phyloP scores from a whole-genome alignment of 441 rosid species.

The Bocquillonia castaneifolia region DNA sequence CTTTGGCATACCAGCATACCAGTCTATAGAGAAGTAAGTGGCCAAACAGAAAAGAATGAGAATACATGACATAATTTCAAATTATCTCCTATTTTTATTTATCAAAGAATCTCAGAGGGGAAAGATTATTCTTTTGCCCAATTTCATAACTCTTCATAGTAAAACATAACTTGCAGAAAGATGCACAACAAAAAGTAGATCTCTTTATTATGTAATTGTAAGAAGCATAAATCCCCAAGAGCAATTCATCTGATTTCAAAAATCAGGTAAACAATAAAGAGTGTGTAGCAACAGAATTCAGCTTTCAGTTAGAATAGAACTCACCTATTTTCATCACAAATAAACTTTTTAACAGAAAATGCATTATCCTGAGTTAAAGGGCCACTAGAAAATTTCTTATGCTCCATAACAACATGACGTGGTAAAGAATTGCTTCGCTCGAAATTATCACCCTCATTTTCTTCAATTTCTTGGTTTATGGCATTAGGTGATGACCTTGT shows the following conservation, averaged over 20 bases:
- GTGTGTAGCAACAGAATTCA: neutral
- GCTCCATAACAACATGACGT: conserved; percentile 41
- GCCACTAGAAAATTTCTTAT: conserved; percentile 58
- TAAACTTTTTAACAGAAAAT: conserved; percentile 49
- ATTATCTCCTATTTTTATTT: neutral
- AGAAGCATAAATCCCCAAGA: neutral
- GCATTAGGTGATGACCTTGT: conserved; percentile 37
- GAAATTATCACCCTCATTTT: conserved; percentile 42
- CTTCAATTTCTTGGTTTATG: conserved; percentile 37
- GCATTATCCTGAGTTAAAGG: conserved; percentile 55
- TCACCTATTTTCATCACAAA: conserved; percentile 66
- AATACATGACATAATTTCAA: neutral
- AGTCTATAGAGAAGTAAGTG: neutral
- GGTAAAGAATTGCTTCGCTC: conserved; percentile 42
- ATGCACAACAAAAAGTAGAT: neutral
- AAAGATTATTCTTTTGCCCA: neutral
- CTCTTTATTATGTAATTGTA: neutral
- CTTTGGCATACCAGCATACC: neutral
- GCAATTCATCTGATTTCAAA: neutral
- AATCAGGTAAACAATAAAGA: neutral
- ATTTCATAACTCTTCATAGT: neutral
- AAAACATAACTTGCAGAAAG: neutral
- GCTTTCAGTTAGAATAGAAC: conserved; percentile 20
- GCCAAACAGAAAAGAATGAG: no score
- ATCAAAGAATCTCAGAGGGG: neutral